These are phyloP conservation scores for Withania somnifera DNA, from an alignment of 305 asterid species.

Conservation along the genomic window DNA sequence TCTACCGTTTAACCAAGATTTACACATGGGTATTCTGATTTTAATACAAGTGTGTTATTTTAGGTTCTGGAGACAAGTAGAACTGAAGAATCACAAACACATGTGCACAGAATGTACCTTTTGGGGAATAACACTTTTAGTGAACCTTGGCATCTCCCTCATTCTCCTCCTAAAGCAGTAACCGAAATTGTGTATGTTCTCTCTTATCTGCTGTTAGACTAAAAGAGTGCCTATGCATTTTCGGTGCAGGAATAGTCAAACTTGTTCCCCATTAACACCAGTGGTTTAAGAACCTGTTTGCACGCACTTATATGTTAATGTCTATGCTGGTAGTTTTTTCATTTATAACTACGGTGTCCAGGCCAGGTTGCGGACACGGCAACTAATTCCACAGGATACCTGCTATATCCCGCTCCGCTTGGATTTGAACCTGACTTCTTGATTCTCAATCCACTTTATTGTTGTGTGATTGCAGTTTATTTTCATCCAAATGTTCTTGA, in stretches of 20 bases:
- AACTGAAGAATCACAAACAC: conserved; percentile 70
- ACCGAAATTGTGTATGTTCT: conserved; percentile 69
- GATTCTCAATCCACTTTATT: background rate
- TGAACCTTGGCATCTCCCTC: conserved; percentile 86
- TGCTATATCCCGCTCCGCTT: background rate
- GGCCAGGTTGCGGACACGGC: background rate
- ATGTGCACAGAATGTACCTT: conserved; percentile 81
- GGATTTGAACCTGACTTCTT: background rate
- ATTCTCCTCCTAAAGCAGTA: conserved; percentile 86
- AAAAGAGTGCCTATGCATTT: background rate
- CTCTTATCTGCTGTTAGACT: conserved; percentile 7
- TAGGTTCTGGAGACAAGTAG: conserved; percentile 85
- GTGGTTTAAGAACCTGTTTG: background rate
- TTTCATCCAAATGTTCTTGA: conserved; percentile 1
- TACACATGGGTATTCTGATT: background rate
- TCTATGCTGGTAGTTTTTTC: background rate
- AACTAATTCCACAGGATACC: background rate
- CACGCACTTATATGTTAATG: background rate
- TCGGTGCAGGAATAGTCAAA: background rate
- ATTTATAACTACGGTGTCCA: background rate
- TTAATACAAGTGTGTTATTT: conserved; percentile 9
- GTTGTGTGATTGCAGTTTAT: background rate
- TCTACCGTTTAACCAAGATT: conserved; percentile 1
- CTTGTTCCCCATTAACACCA: background rate
- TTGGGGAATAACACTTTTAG: conserved; percentile 72